These are phyloP conservation scores for peach (Prunus persica) DNA, from an alignment of 306 rosid genomes.

Conservation along the genomic window Prunus_persica_NCBIv2 NC_034012.1:23037001-23037500, in stretches of 20 bases:
- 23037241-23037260: neutral
- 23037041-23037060: neutral
- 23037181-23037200: neutral
- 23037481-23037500: conserved; percentile 70
- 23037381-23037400: neutral
- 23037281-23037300: neutral
- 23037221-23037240: neutral
- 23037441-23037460: conserved; percentile 40
- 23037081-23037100: neutral
- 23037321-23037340: neutral
- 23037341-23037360: neutral
- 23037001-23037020: neutral
- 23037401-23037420: neutral
- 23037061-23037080: neutral
- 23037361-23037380: neutral
- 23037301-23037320: neutral
- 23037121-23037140: too few species aligned
- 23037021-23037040: conserved; percentile 1
- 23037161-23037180: neutral
- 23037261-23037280: neutral
- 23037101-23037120: neutral
- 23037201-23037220: neutral
- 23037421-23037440: neutral
- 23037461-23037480: conserved; percentile 71
- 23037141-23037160: too few species aligned